These are phyloP conservation scores for Gossypium longicalyx DNA, from an alignment of 345 rosid genomes.

Conservation along the genomic window DNA sequence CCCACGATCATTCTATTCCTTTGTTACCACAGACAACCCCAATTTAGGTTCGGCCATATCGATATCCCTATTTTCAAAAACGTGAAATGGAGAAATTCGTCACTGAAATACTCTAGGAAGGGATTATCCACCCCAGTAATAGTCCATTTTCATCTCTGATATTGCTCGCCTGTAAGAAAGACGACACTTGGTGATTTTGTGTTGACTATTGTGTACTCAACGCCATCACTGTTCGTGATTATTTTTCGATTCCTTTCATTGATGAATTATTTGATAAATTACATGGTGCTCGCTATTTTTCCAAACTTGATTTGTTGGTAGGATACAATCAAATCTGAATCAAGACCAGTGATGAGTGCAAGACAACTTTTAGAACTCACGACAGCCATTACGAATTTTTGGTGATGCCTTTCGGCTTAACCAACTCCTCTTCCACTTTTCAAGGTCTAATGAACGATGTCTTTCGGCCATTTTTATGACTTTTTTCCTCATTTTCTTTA, in stretches of 20 bases:
- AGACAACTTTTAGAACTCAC: background rate
- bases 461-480: no score
- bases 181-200: background rate
- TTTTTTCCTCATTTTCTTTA: no score
- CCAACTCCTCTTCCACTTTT: background rate
- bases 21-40: no score
- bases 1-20: no score
- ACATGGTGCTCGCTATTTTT: background rate
- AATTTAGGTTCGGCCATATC: no score
- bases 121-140: no score
- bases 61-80: no score
- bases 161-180: no score
- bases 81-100: no score
- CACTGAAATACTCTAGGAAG: no score
- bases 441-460: background rate
- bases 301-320: background rate
- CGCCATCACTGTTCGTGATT: accelerated
- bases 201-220: no score
- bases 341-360: background rate
- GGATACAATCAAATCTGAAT: background rate
- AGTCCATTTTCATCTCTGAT: no score
- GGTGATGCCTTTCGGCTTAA: background rate
- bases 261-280: background rate
- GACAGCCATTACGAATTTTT: background rate
- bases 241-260: background rate